phyloP scores from a whole-genome alignment of 2,329 filamentous ascomycete genomes.

The Fusarium neocosmosporiellum region DNA sequence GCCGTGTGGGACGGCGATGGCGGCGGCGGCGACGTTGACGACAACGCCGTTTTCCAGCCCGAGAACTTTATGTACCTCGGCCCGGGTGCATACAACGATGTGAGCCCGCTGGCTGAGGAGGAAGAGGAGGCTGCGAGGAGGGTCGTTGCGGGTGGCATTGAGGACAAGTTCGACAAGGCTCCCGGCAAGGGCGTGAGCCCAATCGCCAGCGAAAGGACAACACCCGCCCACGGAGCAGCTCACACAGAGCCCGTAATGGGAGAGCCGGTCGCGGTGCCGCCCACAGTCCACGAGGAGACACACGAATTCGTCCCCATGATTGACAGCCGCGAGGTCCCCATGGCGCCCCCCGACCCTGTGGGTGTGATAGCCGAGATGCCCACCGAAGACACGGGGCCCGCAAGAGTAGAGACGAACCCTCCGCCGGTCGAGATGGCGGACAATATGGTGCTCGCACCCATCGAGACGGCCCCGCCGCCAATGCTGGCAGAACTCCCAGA shows the following conservation, averaged over 20 bases:
- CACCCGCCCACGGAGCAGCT: slow-evolving; percentile 41
- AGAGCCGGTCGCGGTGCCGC: slow-evolving; percentile 29
- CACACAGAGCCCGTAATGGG: slow-evolving; percentile 12
- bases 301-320: slow-evolving; percentile 46
- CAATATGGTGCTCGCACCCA: slow-evolving; percentile 50
- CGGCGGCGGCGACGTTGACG: slow-evolving; percentile 36
- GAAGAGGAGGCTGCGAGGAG: slow-evolving; percentile 51
- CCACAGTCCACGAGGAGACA: slow-evolving; percentile 36
- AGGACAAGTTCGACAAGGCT: slow-evolving; percentile 26
- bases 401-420: slow-evolving; percentile 56
- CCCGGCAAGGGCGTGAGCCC: slow-evolving; percentile 45
- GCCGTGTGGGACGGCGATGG: slow-evolving; percentile 48
- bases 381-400: slow-evolving; percentile 55
- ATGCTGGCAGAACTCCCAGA: slow-evolving; percentile 53
- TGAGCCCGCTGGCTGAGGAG: slow-evolving; percentile 57
- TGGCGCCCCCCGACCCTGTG: slow-evolving; percentile 54
- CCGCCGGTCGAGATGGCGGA: slow-evolving; percentile 59
- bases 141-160: slow-evolving; percentile 39
- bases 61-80: slow-evolving; percentile 66
- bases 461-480: slow-evolving; percentile 45
- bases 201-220: slow-evolving; percentile 44
- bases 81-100: slow-evolving; percentile 57
- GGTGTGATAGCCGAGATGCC: slow-evolving; percentile 61
- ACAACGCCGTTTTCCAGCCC: slow-evolving; percentile 59
- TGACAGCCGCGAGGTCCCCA: slow-evolving; percentile 49